phyloP scores from a whole-genome alignment of 1,284 basidiomycete genomes.

The Ceratobasidium sp. region DNA sequence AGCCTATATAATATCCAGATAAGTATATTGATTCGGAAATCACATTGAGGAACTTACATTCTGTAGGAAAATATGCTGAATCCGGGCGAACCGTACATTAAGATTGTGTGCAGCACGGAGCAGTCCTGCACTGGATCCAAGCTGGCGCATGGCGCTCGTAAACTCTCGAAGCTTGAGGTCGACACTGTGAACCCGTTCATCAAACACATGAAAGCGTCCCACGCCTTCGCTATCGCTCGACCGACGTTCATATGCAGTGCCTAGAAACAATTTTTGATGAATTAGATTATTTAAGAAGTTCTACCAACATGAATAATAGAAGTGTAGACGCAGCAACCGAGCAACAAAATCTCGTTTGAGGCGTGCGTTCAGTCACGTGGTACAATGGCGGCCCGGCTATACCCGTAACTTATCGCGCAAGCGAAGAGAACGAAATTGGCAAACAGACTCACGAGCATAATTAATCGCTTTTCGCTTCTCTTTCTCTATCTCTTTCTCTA shows the following conservation, averaged over 20 bases:
- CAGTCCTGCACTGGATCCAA: constrained; percentile 48
- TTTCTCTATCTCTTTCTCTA: too few species aligned
- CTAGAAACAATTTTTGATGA: not conserved
- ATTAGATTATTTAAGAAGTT: too few species aligned
- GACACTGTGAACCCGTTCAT: constrained; percentile 23
- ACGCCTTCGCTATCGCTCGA: constrained; percentile 21
- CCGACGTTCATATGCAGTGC: not conserved
- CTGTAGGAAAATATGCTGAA: constrained; percentile 49
- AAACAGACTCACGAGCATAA: constrained; percentile 37
- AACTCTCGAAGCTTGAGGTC: constrained; percentile 48
- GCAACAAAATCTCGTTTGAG: too few species aligned
- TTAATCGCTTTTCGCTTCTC: not conserved
- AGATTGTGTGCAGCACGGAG: constrained; percentile 47
- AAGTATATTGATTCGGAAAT: too few species aligned
- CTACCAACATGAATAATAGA: too few species aligned
- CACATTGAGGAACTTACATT: constrained; percentile 40
- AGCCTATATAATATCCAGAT: not conserved
- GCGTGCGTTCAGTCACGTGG: too few species aligned
- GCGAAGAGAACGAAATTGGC: too few species aligned
- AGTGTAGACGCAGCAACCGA: too few species aligned
- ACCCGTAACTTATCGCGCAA: too few species aligned
- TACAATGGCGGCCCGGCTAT: too few species aligned
- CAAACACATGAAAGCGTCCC: constrained; percentile 28
- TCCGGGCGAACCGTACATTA: constrained; percentile 45
- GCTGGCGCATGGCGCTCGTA: constrained; percentile 47